Conservation (phyloP, 805 yeast genomes). For the Diddensiella caesifluorescens region DNA sequence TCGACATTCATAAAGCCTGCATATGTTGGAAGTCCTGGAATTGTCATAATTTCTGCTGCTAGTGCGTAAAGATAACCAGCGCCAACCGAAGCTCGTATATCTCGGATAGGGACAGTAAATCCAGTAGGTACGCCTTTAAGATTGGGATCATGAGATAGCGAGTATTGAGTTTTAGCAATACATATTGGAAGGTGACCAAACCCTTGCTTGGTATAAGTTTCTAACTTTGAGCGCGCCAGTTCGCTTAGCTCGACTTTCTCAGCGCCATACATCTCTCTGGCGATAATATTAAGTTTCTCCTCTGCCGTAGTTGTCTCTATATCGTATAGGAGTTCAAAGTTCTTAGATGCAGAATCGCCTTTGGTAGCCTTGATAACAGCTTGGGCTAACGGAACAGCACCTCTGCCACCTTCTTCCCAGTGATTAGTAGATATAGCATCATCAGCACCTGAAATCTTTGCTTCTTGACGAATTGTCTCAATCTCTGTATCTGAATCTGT, state of each 20-base stretch:
- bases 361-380: constrained; percentile 72
- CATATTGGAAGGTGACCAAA: constrained; percentile 89
- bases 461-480: constrained; percentile 69
- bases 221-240: constrained; percentile 75
- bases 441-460: constrained; percentile 82
- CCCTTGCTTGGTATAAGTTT: constrained; percentile 78
- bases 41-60: constrained; percentile 95
- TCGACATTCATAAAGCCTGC: constrained; percentile 97
- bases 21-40: constrained; percentile 94
- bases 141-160: constrained; percentile 87
- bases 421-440: constrained; percentile 89
- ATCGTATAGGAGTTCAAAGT: constrained; percentile 63
- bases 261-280: constrained; percentile 90
- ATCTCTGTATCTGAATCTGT: constrained; percentile 79
- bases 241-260: constrained; percentile 75
- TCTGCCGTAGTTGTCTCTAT: constrained; percentile 64
- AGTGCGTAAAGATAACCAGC: constrained; percentile 95
- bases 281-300: constrained; percentile 72
- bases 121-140: constrained; percentile 95
- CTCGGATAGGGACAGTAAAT: constrained; percentile 89
- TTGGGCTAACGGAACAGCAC: constrained; percentile 77
- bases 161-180: constrained; percentile 96
- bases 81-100: constrained; percentile 89
- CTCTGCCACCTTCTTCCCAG: constrained; percentile 94
- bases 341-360: constrained; percentile 39